Conservation (phyloP, 495 filamentous ascomycete genomes). For the Aspergillus indologenus region DNA sequence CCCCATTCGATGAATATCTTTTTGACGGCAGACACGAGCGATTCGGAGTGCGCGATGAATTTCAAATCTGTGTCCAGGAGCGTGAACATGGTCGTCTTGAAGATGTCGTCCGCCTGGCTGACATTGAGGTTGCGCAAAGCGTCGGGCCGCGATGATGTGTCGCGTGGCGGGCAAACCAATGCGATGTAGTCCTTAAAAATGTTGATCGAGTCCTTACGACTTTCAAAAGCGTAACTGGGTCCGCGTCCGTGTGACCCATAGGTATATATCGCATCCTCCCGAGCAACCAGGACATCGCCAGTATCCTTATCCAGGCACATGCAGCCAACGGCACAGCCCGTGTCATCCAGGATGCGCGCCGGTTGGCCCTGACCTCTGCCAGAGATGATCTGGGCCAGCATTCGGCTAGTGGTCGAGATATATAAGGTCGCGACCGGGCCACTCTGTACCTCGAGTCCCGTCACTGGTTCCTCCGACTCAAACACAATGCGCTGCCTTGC, state of each 20-base stretch:
- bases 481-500: slow-evolving; percentile 93
- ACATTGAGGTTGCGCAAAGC: slow-evolving; percentile 63
- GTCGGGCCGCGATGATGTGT: slow-evolving; percentile 48
- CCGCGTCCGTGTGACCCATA: slow-evolving; percentile 85
- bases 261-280: slow-evolving; percentile 93
- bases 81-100: slow-evolving; percentile 81
- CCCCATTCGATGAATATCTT: slow-evolving; percentile 85
- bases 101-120: slow-evolving; percentile 64
- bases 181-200: slow-evolving; percentile 85
- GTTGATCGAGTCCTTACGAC: slow-evolving; percentile 76
- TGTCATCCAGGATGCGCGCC: slow-evolving; percentile 80
- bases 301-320: slow-evolving; percentile 80
- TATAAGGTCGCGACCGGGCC: slow-evolving; percentile 73
- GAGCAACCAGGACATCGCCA: slow-evolving; percentile 81
- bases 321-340: slow-evolving; percentile 84
- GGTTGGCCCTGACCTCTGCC: slow-evolving; percentile 88
- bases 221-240: slow-evolving; percentile 84
- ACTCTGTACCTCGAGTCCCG: slow-evolving; percentile 64
- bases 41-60: slow-evolving; percentile 86
- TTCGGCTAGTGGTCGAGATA: slow-evolving; percentile 86
- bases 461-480: slow-evolving; percentile 95
- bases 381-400: slow-evolving; percentile 79
- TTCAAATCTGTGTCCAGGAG: slow-evolving; percentile 86
- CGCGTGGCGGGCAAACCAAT: slow-evolving; percentile 81
- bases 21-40: slow-evolving; percentile 73